Percentiles rank a stretch among this genome's conserved stretches.
phyloP scores from a whole-genome alignment of 2,329 filamentous ascomycete species.

The Hymenoscyphus albidus region DNA sequence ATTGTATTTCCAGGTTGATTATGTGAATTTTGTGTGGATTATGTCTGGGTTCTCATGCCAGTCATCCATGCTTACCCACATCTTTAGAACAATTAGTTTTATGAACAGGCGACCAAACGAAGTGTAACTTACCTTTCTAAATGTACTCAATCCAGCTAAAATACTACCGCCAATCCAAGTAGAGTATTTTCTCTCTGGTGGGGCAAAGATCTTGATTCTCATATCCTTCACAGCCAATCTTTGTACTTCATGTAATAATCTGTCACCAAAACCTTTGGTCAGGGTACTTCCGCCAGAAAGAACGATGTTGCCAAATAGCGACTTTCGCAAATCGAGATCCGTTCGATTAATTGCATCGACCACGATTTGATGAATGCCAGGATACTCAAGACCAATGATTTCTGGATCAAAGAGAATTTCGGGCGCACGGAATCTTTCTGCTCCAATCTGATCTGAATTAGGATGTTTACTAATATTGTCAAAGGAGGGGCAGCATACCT shows the following conservation, averaged over 20 bases:
- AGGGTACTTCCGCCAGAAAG: slow-evolving; percentile 93
- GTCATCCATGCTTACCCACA: slow-evolving; percentile 99
- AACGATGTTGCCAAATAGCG: slow-evolving; percentile 93
- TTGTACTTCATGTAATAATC: slow-evolving; percentile 87
- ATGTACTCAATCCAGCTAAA: slow-evolving; percentile 91
- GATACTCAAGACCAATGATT: slow-evolving; percentile 94
- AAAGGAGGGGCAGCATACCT: slow-evolving; percentile 49
- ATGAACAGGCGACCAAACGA: not conserved
- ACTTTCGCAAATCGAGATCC: slow-evolving; percentile 91
- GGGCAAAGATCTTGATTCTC: slow-evolving; percentile 98
- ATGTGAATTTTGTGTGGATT: slow-evolving; percentile 97
- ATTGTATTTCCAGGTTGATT: slow-evolving; percentile 5
- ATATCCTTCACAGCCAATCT: slow-evolving; percentile 95
- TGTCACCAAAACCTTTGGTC: slow-evolving; percentile 94
- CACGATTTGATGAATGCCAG: slow-evolving; percentile 95
- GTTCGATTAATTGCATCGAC: slow-evolving; percentile 94
- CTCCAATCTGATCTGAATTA: slow-evolving; percentile 61
- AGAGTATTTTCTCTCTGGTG: slow-evolving; percentile 95
- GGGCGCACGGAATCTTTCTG: slow-evolving; percentile 90
- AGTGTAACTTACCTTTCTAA: slow-evolving; percentile 73
- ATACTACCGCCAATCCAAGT: slow-evolving; percentile 99
- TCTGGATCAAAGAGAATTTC: slow-evolving; percentile 98
- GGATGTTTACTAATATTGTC: slow-evolving; percentile 8
- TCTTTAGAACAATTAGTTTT: slow-evolving; percentile 50
- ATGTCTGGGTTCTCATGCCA: slow-evolving; percentile 99